Base-by-base conservation (phyloP, 2,329 filamentous ascomycete species). In the Fusarium sp. region DNA sequence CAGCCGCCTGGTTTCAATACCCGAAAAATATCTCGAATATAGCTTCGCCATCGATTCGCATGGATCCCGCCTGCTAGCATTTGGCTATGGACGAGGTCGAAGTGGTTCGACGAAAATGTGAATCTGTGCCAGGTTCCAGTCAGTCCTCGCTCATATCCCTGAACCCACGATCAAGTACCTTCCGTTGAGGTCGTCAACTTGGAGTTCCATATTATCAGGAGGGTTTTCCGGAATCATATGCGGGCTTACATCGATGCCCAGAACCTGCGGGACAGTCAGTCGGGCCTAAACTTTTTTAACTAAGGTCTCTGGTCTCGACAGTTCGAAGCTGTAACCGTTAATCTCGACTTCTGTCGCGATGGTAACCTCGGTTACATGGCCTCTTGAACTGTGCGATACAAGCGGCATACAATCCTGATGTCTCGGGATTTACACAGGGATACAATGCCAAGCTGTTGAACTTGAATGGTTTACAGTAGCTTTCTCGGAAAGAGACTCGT, bases 71-170 rank as follows among this genome's bases (percentile, higher is more conserved):
- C 88, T 68, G 86, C 83, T 77, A 93, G 82, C 79, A 91, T 85
- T 70, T 89, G 88, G 71, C 92, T 97, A 74, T 97, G 92, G 50
- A 97, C 89, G 53, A 97, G 81, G 72, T 97, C 92, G 81, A 96
- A 97, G 56, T 90, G 83, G 75, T 89, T 90, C 51, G 87, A 81
- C 43, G 85, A 81, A 73, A 94, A 94, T 0, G 89, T 91, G 74
- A 91, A 90, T 33, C 85, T 87, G 63, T 32, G 40, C 4, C 13
- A 19, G 7, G 14, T 8, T 11, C 17, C 26, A 14, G 24, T 70
- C 44, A 74, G 65, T 44, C 8, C 24, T 32, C 20, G 13, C 24
- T 43, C 17, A 40, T 22, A 30, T 26, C 15, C 6, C 22, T 28
- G 6, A 15, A 54, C 30, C n/a, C 35, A 40, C 13, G 17, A 26